Percentiles rank a stretch among this genome's conserved stretches.
Evolutionary conservation across 2,329 filamentous ascomycete species (phyloP).

Genomic region (Madurella mycetomatis): DNA sequence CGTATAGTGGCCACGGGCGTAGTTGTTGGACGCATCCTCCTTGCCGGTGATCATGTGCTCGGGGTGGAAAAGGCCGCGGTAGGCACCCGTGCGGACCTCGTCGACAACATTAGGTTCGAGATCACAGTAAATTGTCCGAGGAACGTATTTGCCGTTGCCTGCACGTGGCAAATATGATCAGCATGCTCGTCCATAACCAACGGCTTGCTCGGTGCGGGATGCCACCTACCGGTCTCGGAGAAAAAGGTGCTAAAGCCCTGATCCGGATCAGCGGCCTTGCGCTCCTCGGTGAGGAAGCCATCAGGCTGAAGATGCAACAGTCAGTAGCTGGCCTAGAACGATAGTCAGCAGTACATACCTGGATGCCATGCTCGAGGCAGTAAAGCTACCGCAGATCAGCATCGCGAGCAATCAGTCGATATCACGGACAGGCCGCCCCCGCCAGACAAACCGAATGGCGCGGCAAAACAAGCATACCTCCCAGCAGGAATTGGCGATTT

Average conservation of each 20-base stretch:
- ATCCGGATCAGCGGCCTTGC: constrained; percentile 87
- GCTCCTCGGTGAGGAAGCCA: constrained; percentile 97
- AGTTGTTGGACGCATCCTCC: constrained; percentile 99
- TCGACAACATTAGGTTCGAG: constrained; percentile 99
- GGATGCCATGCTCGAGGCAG: constrained; percentile 99
- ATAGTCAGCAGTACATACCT: constrained; percentile 58
- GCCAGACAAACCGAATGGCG: constrained; percentile 5
- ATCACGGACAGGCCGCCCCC: background rate
- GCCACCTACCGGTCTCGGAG: constrained; percentile 85
- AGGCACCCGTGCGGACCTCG: constrained; percentile 95
- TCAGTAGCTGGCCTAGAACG: constrained; percentile 29
- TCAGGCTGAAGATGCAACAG: constrained; percentile 64
- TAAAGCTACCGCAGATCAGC: constrained; percentile 66
- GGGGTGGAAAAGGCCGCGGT: constrained; percentile 96
- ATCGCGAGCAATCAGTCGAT: background rate
- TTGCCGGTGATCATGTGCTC: constrained; percentile 99
- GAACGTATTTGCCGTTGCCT: constrained; percentile 99
- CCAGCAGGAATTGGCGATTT: constrained; percentile 99
- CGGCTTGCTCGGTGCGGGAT: background rate
- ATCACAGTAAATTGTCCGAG: constrained; percentile 98
- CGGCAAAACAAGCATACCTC: constrained; percentile 67
- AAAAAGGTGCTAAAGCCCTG: constrained; percentile 99
- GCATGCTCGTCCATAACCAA: constrained; percentile 10
- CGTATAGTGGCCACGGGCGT: constrained; percentile 98
- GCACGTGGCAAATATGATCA: constrained; percentile 4